Evolutionary conservation across 139 green algal species (phyloP), one percentile per base, ranked within the genome.

Genomic region (Marvania coccoides): DNA sequence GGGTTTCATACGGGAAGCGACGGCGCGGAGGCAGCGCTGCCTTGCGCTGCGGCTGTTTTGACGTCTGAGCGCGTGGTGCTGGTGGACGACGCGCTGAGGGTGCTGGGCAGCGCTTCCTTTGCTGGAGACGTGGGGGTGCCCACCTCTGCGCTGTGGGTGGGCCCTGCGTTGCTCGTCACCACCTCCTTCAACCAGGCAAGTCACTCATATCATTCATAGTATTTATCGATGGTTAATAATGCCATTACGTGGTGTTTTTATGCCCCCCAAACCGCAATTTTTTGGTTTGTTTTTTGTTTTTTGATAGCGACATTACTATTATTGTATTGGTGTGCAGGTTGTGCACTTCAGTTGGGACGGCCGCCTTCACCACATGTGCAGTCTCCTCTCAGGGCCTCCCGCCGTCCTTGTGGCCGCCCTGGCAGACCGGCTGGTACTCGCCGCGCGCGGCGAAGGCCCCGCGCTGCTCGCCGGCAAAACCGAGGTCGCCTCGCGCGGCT

Each of bases 391-490:
- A 9, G 29, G 26, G 8, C 36, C 74, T 10, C 35, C 63, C 2
- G 63, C 71, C n/a, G 46, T 55, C 3, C 56, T 85, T 71, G 54
- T 62, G 6, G 79, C 57, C 26, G 69, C 67, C 10, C 76, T 85
- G 58, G 76, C 70, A 13, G 79, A 85, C 57, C 57, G 79, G 23
- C 71, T 85, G 33, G 57, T 85, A 14, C 35, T 85, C 15, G 70
- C 54, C 35, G 34, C 65, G 55, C 4, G 8, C 3, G 39, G 39
- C 30, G 29, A 28, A 4, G 2, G 28, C n/a, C 35, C 35, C 6
- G 51, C 6, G 29, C 6, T 13, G 10, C 24, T 2, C 40, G 46
- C 51, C 53, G 61, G 61, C 24, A 36, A 51, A 4, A 57, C 47
- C 29, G 74, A 84, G 30, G 47, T 78, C 15, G 55, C 61, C 2